Evolutionary conservation across 257 asterid genomes (phyloP).

Genomic region (Solanum etuberosum): DNA sequence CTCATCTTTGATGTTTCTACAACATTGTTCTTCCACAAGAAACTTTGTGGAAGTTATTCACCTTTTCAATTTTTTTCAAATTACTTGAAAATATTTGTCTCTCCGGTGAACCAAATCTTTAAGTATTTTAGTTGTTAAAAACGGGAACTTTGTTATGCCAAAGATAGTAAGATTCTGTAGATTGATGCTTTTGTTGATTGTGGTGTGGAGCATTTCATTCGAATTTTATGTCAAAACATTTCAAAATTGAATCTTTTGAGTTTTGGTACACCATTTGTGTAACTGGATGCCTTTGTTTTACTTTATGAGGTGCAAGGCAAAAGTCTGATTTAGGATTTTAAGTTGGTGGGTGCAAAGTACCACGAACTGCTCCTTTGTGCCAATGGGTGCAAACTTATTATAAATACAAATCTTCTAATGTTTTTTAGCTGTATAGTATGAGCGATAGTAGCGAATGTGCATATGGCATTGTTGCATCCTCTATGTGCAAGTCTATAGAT

Average conservation of each 20-base stretch:
- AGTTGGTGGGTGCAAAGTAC: not conserved
- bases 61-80: not conserved
- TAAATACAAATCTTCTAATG: not conserved
- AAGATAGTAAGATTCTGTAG: not conserved
- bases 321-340: not conserved
- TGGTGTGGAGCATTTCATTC: not conserved
- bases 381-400: not conserved
- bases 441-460: not conserved
- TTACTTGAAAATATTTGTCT: not conserved
- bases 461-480: not conserved
- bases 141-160: not conserved
- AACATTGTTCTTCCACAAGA: not conserved
- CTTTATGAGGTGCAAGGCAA: not conserved
- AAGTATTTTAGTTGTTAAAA: not conserved
- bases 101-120: not conserved
- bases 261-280: not conserved
- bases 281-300: not conserved
- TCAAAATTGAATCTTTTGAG: not conserved
- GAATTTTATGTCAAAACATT: not conserved
- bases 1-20: not conserved
- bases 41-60: not conserved
- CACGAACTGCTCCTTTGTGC: not conserved
- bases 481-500: not conserved
- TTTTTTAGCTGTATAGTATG: not conserved
- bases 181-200: not conserved